These are phyloP conservation scores for Carex parvula DNA, from an alignment of 176 grass and related monocot genomes.

Conservation along the genomic window DNA sequence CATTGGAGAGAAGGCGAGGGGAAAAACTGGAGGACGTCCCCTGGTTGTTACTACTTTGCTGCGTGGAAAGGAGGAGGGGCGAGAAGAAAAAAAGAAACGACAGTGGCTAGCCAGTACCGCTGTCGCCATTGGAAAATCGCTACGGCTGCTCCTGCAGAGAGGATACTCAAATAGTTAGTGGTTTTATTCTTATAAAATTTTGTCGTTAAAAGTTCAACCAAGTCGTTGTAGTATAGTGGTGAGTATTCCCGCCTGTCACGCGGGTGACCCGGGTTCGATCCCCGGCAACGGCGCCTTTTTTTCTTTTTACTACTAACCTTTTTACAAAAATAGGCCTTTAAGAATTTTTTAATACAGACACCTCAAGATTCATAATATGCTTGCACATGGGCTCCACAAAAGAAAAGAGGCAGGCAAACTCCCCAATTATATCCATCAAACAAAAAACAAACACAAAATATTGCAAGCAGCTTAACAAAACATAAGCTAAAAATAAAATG, in stretches of 20 bases:
- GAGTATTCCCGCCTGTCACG: constrained; percentile 54
- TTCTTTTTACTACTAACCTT: no score
- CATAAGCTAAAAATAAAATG: no score
- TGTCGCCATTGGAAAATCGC: background rate
- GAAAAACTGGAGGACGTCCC: background rate
- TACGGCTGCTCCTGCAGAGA: background rate
- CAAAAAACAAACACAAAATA: no score
- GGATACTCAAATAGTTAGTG: background rate
- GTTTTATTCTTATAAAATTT: background rate
- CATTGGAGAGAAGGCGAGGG: background rate
- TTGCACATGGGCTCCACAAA: no score
- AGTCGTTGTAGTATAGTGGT: constrained; percentile 60
- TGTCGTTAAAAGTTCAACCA: background rate
- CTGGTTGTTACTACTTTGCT: background rate
- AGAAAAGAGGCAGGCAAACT: no score
- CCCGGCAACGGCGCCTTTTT: constrained; percentile 49
- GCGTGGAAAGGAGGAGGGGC: background rate
- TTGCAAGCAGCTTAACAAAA: no score
- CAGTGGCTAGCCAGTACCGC: background rate
- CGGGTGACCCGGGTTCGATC: constrained; percentile 62
- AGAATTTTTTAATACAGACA: no score
- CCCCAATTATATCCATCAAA: no score
- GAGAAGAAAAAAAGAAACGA: background rate
- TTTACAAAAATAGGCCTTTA: no score
- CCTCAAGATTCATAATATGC: no score